Conservation (phyloP, 2,329 filamentous ascomycete genomes). For the Aschersonia sp. region DNA sequence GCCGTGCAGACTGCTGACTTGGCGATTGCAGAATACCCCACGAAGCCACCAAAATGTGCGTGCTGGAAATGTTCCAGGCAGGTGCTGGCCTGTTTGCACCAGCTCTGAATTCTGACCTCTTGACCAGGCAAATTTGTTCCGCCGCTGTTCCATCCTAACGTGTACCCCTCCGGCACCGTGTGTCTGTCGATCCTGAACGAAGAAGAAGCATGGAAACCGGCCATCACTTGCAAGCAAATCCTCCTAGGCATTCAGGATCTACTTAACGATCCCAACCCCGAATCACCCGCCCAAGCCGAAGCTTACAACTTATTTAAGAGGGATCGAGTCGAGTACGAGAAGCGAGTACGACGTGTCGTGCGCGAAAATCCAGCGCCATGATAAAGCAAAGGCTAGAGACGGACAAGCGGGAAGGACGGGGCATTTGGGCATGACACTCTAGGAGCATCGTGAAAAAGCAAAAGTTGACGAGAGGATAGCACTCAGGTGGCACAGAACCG, state of each 20-base stretch:
- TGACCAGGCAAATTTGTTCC: constrained; percentile 80
- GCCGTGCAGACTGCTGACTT: neutral
- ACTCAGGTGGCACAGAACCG: too few relatives aligned
- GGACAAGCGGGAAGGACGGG: neutral
- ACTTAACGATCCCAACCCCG: constrained; percentile 90
- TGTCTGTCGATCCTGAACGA: constrained; percentile 96
- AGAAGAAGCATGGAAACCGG: constrained; percentile 96
- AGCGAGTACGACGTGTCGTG: constrained; percentile 72
- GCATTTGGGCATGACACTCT: neutral
- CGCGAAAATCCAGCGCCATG: constrained; percentile 73
- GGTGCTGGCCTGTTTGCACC: neutral
- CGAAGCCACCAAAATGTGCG: constrained; percentile 96
- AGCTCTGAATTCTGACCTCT: neutral
- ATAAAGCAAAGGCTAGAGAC: constrained; percentile 3
- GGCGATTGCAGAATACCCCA: constrained; percentile 65
- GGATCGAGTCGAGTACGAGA: constrained; percentile 75
- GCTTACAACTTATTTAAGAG: constrained; percentile 96
- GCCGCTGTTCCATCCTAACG: constrained; percentile 94
- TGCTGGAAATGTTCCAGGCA: constrained; percentile 5
- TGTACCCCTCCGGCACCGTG: constrained; percentile 95
- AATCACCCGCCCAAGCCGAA: constrained; percentile 91
- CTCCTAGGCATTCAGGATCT: constrained; percentile 91
- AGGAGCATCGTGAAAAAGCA: too few relatives aligned
- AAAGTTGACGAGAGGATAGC: too few relatives aligned
- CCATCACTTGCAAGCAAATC: constrained; percentile 97